Base-by-base conservation (phyloP, 768 basidiomycete genomes). In the Polyporus arcularius region DNA sequence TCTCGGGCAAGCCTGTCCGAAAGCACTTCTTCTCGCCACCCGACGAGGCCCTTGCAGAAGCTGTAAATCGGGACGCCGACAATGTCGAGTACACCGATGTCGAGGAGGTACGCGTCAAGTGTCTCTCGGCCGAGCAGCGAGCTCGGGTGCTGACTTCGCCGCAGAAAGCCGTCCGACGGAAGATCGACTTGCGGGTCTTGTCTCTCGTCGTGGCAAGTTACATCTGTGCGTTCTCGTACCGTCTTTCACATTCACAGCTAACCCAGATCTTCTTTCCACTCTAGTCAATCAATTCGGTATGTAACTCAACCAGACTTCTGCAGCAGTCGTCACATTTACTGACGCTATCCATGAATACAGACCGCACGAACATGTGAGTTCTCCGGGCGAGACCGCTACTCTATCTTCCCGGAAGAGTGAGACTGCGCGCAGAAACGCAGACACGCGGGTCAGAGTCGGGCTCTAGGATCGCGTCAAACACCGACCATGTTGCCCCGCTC, bases 291-390 rank as follows among this genome's bases (percentile, higher is more conserved):
- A 67, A 55, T 66, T 65, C 54, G 67, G 70, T 69, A 32, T 21
- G 68, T 57, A 35, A 10, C 18, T 15, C 11, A n/a, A 7, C 39
- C 12, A 55, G 21, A 48, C 16, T 32, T 21, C 26, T 38, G 14
- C 26, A 18, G n/a, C 42, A 26, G 12, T 32, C 16, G 21, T 26
- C 21, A 26, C 21, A 26, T 26, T 2, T 2, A 2, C 21, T 26
- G 21, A 26, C 21, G 21, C 21, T 26, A 26, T 26, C 21, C 21
- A 26, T 26, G 21, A 26, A 26, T 26, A 26, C 21, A 84, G 83
- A 85, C 66, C 81, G 83, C 18, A 85, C 82, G 18, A 85, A 85
- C 64, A 83, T 85, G 83, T 84, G 58, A 39, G 75, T 65, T 43
- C 55, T 46, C 46, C 28, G 35, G 35, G 35, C 11, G 21, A 26